Conservation (phyloP, 1,284 basidiomycete species). For the Melampsora abietis-canadensis region DNA sequence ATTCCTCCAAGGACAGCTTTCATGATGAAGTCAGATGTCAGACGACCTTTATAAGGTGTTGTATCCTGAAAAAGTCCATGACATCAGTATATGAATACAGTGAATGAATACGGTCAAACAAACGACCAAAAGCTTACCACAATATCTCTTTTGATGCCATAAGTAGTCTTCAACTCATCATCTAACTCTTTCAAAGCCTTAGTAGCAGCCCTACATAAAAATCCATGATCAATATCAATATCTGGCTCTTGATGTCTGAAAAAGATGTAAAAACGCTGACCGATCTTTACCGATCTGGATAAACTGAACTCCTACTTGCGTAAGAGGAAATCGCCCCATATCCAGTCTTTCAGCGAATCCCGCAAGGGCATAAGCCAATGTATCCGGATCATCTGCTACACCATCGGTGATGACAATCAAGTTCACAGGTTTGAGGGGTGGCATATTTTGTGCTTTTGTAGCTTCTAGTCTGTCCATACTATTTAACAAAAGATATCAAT, state of each 20-base stretch:
- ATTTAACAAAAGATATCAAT: no score
- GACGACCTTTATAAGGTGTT: conserved; percentile 30
- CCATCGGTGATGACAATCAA: conserved; percentile 66
- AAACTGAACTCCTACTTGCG: conserved; percentile 62
- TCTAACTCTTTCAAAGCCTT: conserved; percentile 29
- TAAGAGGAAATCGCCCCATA: conserved; percentile 57
- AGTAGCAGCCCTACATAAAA: conserved; percentile 10
- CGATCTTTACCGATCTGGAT: conserved; percentile 56
- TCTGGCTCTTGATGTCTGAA: not conserved
- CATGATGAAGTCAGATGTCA: conserved; percentile 32
- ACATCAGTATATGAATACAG: not conserved
- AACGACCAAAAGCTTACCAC: conserved; percentile 17
- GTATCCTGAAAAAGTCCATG: conserved; percentile 17
- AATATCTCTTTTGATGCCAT: conserved; percentile 26
- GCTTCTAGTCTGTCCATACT: conserved; percentile 45
- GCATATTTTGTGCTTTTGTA: conserved; percentile 52
- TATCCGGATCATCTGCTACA: conserved; percentile 58
- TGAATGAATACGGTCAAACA: not conserved
- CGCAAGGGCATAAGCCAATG: conserved; percentile 56
- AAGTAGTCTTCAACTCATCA: conserved; percentile 21
- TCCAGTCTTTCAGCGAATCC: conserved; percentile 59
- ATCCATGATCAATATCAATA: not conserved
- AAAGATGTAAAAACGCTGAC: not conserved
- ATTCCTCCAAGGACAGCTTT: conserved; percentile 35
- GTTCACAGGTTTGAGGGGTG: conserved; percentile 61